Evolutionary conservation across 805 yeast genomes (phyloP).

Genomic region (Zygosaccharomyces bisporus): DNA sequence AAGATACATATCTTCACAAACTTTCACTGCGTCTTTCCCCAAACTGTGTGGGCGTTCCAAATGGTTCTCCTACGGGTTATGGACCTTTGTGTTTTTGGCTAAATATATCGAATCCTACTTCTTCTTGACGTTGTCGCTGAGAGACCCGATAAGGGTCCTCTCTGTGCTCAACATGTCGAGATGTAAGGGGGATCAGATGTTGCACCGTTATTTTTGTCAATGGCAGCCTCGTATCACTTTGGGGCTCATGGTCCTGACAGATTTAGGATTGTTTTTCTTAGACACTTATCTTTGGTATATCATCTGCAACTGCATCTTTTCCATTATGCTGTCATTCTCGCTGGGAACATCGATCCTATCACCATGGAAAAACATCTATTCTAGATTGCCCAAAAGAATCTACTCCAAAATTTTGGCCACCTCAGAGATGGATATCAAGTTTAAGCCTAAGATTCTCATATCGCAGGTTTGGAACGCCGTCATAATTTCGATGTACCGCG

Average conservation of each 20-base stretch:
- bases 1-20: constrained; percentile 47
- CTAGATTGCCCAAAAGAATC: constrained; percentile 72
- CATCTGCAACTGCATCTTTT: constrained; percentile 70
- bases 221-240: constrained; percentile 57
- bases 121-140: constrained; percentile 65
- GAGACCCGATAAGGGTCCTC: constrained; percentile 70
- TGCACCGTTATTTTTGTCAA: constrained; percentile 52
- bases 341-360: constrained; percentile 83
- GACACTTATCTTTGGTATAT: constrained; percentile 88
- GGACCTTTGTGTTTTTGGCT: constrained; percentile 63
- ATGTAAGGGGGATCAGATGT: constrained; percentile 58
- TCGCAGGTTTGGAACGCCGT: constrained; percentile 82
- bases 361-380: constrained; percentile 81
- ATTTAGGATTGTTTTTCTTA: constrained; percentile 64
- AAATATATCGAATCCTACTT: constrained; percentile 76
- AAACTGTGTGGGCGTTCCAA: constrained; percentile 49
- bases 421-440: constrained; percentile 44
- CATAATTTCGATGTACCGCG: constrained; percentile 77
- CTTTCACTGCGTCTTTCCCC: constrained; percentile 60
- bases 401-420: constrained; percentile 62
- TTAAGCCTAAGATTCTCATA: constrained; percentile 52
- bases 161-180: constrained; percentile 49
- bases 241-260: constrained; percentile 52
- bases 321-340: constrained; percentile 65
- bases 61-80: constrained; percentile 62